A percentile compares a stretch with the other conserved stretches of the same genome.
These are phyloP conservation scores for Phytophthora rubi DNA, from an alignment of 352 stramenopile species.

Conservation along the genomic window DNA sequence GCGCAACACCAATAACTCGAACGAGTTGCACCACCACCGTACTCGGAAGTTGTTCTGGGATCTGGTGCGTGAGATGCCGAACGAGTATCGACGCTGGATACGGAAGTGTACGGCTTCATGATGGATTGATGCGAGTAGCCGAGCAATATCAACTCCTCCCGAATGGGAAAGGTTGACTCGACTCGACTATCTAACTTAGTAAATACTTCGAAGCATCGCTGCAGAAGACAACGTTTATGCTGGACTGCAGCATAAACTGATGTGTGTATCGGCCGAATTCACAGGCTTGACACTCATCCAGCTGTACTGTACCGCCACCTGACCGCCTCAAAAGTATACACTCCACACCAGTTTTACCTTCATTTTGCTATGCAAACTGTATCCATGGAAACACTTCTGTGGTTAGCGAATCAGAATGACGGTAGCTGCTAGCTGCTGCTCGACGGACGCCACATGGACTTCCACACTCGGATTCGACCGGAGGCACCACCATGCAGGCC, in stretches of 20 bases:
- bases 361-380: not conserved
- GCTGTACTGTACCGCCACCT: constrained; percentile 4
- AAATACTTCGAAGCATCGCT: too few relatives aligned
- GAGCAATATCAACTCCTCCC: too few relatives aligned
- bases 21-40: constrained; percentile 35
- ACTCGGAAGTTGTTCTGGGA: constrained; percentile 48
- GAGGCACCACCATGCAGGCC: constrained; percentile 15
- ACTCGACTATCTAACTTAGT: too few relatives aligned
- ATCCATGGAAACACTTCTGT: constrained; percentile 21
- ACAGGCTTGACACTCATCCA: constrained; percentile 18
- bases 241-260: not conserved
- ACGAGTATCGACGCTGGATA: constrained; percentile 55
- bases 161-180: too few relatives aligned
- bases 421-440: constrained; percentile 3
- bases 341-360: not conserved
- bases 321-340: constrained; percentile 9
- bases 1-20: constrained; percentile 68
- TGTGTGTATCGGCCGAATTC: not conserved
- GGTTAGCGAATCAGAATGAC: not conserved
- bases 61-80: constrained; percentile 74
- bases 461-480: constrained; percentile 9
- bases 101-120: constrained; percentile 67
- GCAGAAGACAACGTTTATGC: too few relatives aligned
- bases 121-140: constrained; percentile 37
- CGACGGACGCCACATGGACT: constrained; percentile 12